Evolutionary conservation across 1,139 yeast species (phyloP).

Genomic region (Nakaseomyces bracarensis): DNA sequence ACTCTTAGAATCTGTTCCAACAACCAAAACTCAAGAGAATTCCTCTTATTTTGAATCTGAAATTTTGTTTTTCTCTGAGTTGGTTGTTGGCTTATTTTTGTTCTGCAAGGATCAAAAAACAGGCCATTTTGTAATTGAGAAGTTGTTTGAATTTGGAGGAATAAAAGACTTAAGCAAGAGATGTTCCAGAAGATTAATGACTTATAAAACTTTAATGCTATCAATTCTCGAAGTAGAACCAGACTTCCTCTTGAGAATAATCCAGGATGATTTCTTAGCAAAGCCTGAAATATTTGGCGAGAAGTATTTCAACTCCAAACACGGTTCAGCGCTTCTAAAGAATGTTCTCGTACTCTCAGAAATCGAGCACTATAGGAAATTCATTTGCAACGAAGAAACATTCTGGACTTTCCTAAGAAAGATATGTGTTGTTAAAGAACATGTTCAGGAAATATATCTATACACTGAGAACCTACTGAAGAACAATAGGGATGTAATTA

Average conservation of each 20-base stretch:
- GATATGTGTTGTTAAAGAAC: slow-evolving; percentile 48
- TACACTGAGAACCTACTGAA: slow-evolving; percentile 43
- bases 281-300: slow-evolving; percentile 23
- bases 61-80: slow-evolving; percentile 6
- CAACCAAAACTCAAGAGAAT: slow-evolving; percentile 4
- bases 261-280: slow-evolving; percentile 24
- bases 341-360: slow-evolving; percentile 49
- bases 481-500: slow-evolving; percentile 36
- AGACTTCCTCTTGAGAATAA: slow-evolving; percentile 4
- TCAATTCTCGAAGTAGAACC: slow-evolving; percentile 23
- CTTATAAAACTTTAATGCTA: slow-evolving; percentile 27
- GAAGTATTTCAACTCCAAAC: slow-evolving; percentile 27
- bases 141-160: slow-evolving; percentile 17
- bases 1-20: slow-evolving; percentile 2
- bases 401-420: slow-evolving; percentile 59
- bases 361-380: slow-evolving; percentile 42
- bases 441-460: slow-evolving; percentile 42
- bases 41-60: slow-evolving; percentile 7
- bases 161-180: slow-evolving; percentile 17
- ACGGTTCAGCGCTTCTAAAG: slow-evolving; percentile 45
- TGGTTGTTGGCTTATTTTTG: slow-evolving; percentile 32
- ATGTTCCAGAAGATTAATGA: slow-evolving; percentile 23
- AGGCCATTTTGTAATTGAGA: slow-evolving; percentile 19
- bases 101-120: slow-evolving; percentile 38
- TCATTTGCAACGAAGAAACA: slow-evolving; percentile 39